phyloP scores from a whole-genome alignment of 2,329 filamentous ascomycete species.

The Fusarium citri region DNA sequence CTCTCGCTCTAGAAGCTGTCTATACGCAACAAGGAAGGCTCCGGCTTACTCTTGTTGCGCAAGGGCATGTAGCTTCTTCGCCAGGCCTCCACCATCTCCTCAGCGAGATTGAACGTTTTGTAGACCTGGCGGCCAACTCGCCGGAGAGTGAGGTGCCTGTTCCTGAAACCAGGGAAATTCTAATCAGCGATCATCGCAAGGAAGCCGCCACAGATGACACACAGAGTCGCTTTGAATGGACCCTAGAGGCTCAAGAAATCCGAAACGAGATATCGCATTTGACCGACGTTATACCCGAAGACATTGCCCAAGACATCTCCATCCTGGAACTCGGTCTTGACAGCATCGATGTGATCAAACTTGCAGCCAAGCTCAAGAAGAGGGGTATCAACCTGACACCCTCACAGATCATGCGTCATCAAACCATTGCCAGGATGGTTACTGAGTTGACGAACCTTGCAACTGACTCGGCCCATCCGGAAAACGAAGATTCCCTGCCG shows the following conservation, averaged over 20 bases:
- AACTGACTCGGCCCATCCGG: background rate
- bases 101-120: slow-evolving; percentile 51
- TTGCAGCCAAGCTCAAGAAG: slow-evolving; percentile 77
- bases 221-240: slow-evolving; percentile 68
- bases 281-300: slow-evolving; percentile 62
- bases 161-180: background rate
- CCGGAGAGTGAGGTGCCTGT: slow-evolving; percentile 21
- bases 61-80: slow-evolving; percentile 54
- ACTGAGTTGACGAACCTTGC: slow-evolving; percentile 10
- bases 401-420: slow-evolving; percentile 80
- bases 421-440: slow-evolving; percentile 73
- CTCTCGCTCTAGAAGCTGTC: slow-evolving; percentile 80
- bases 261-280: slow-evolving; percentile 73
- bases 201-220: slow-evolving; percentile 50
- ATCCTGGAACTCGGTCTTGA: slow-evolving; percentile 88
- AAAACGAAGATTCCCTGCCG: slow-evolving; percentile 14
- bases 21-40: slow-evolving; percentile 62
- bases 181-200: background rate
- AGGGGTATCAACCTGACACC: slow-evolving; percentile 71
- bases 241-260: slow-evolving; percentile 61
- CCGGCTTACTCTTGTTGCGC: slow-evolving; percentile 69
- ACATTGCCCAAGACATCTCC: slow-evolving; percentile 69
- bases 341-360: slow-evolving; percentile 90
- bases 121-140: slow-evolving; percentile 19
- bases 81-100: slow-evolving; percentile 49